Evolutionary conservation across 768 basidiomycete genomes (phyloP), one percentile per base, ranked within the genome.

Genomic region (Strobilomyces dryophilus): DNA sequence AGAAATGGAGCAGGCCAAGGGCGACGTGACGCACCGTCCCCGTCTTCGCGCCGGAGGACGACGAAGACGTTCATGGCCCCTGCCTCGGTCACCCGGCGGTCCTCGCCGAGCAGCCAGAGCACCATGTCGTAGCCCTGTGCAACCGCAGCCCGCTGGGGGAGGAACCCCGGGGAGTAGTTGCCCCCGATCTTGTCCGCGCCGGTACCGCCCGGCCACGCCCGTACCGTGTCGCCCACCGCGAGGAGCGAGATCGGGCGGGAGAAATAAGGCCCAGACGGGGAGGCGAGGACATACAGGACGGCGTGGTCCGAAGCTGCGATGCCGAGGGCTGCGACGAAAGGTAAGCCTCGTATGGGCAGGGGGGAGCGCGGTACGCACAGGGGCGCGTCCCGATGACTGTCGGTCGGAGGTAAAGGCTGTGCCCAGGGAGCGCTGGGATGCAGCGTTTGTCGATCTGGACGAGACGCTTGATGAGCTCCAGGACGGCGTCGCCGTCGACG

Each of bases 321-420:
- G 36, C 86, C 82, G 43, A 89, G 77, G 7, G 75, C 78, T 76
- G 31, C n/a, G 20, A 1, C 3, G 1, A 26, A 29, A 24, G 24
- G 29, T 29, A 6, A 29, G 29, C 29, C 24, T 4, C 24, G 5
- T 1, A 3, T 29, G 5, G 7, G 5, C 9, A 29, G 8, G 2
- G 29, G 7, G 8, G 29, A 29, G 29, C 4, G 17, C 9, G 45
- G 32, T 12, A n/a, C 15, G 2, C 58, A 73, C 74, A 64, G 26
- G 73, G 53, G 9, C 75, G 69, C 1, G 76, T 77, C 20, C 73
- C 77, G 52, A 79, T 87, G 63, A 90, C 71, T 7, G 85, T 92
- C 21, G 91, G 87, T 43, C 94, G 85, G 59, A 97, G 80, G 74
- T 95, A 98, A 34, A 98, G 74, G 52, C 87, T 90, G 68, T 90